Percentiles rank a stretch among this genome's conserved stretches.
Conservation (phyloP, 2,329 filamentous ascomycete species). For the Fusarium scirpi region DNA sequence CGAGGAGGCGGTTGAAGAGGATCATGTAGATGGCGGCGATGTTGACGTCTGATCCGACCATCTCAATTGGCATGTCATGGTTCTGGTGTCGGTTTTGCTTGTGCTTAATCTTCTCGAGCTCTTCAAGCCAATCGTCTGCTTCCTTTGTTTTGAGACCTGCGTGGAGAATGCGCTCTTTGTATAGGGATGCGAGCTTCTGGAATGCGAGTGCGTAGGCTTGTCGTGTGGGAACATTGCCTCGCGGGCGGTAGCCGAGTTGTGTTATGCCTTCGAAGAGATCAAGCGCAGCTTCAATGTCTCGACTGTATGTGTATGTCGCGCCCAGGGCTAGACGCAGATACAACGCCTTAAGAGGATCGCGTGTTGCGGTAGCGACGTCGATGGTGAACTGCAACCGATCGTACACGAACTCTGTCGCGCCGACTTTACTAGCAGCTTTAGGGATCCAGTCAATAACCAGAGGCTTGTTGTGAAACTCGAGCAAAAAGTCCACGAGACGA, state of each 20-base stretch:
- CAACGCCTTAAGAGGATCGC: conserved; percentile 53
- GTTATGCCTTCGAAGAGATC: conserved; percentile 53
- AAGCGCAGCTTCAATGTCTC: conserved; percentile 52
- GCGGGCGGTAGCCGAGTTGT: conserved; percentile 53
- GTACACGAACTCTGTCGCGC: conserved; percentile 48
- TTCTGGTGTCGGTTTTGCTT: conserved; percentile 56
- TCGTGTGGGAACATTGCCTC: conserved; percentile 55
- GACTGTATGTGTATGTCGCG: conserved; percentile 51
- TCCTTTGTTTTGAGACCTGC: conserved; percentile 45
- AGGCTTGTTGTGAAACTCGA: conserved; percentile 51
- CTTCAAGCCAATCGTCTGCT: conserved; percentile 50
- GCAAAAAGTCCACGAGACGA: conserved; percentile 52
- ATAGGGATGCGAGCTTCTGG: conserved; percentile 54
- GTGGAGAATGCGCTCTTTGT: conserved; percentile 52
- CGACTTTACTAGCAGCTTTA: conserved; percentile 54
- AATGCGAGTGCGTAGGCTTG: conserved; percentile 56
- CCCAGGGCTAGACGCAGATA: conserved; percentile 56
- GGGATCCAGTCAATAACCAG: conserved; percentile 57
- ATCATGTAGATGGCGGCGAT: conserved; percentile 56
- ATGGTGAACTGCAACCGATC: conserved; percentile 51
- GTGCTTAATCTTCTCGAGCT: conserved; percentile 52
- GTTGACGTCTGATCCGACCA: conserved; percentile 58
- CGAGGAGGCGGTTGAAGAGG: conserved; percentile 53
- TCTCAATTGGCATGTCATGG: conserved; percentile 55
- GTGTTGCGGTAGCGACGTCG: conserved; percentile 49